Percentiles rank a stretch among this genome's conserved stretches.
Evolutionary conservation across 1,139 yeast species (phyloP).

Genomic region (Spathaspora sp.): DNA sequence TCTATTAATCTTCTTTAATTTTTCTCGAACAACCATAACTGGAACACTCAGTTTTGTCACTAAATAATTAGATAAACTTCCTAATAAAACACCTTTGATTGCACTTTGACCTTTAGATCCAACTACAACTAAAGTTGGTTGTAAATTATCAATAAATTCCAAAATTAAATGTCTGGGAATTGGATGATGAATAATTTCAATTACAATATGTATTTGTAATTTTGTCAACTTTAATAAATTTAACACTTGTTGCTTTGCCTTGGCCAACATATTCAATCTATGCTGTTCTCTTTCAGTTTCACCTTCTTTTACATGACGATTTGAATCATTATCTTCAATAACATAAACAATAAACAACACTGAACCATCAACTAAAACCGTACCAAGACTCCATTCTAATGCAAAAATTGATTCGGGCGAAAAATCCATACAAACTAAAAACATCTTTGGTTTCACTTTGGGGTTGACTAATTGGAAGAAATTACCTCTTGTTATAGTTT

Average conservation of each 20-base stretch:
- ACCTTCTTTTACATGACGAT: conserved; percentile 44
- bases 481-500: conserved; percentile 72
- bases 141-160: conserved; percentile 78
- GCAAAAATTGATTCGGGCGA: conserved; percentile 87
- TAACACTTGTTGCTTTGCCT: conserved; percentile 59
- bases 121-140: conserved; percentile 80
- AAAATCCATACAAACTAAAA: conserved; percentile 75
- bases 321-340: conserved; percentile 62
- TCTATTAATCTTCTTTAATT: conserved; percentile 71
- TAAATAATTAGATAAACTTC: conserved; percentile 73
- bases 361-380: conserved; percentile 81
- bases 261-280: conserved; percentile 58
- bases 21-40: conserved; percentile 86
- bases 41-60: conserved; percentile 82
- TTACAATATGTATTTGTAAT: conserved; percentile 71
- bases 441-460: conserved; percentile 62
- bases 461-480: conserved; percentile 55
- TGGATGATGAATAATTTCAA: conserved; percentile 80
- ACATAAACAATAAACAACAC: conserved; percentile 80
- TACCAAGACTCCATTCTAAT: conserved; percentile 86
- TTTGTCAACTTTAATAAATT: conserved; percentile 67
- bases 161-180: conserved; percentile 83
- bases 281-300: conserved; percentile 49
- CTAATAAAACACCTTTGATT: conserved; percentile 71
- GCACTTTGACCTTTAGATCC: conserved; percentile 81